These are phyloP conservation scores for Diaporthe citrichinensis DNA, from an alignment of 2,329 filamentous ascomycete genomes.

Conservation along the genomic window DNA sequence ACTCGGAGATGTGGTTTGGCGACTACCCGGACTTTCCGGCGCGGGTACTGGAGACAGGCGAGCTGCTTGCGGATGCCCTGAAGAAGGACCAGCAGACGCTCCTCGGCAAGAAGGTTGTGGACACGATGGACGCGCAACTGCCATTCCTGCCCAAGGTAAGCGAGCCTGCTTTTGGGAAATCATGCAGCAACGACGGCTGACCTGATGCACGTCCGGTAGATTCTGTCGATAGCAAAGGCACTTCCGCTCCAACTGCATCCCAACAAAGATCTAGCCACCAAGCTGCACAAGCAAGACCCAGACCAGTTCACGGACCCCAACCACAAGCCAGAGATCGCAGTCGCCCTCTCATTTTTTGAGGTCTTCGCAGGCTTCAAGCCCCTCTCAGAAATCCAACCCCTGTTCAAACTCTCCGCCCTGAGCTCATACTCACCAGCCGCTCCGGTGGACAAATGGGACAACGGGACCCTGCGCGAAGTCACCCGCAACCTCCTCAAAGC, in stretches of 20 bases:
- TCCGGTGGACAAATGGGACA: constrained; percentile 61
- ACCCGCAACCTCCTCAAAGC: constrained; percentile 69
- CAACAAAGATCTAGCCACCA: constrained; percentile 75
- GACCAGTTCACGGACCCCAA: constrained; percentile 79
- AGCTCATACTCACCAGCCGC: constrained; percentile 64
- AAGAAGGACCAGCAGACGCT: constrained; percentile 72
- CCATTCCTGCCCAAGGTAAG: constrained; percentile 79
- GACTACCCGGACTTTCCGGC: constrained; percentile 81
- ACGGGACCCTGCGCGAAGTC: constrained; percentile 70
- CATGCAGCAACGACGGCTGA: not conserved
- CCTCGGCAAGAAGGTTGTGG: constrained; percentile 72
- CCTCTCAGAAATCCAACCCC: constrained; percentile 67
- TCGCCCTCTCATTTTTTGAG: constrained; percentile 80
- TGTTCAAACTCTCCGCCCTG: constrained; percentile 71
- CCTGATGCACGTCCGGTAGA: constrained; percentile 51
- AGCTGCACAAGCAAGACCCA: constrained; percentile 75
- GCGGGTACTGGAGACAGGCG: constrained; percentile 71
- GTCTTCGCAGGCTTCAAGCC: constrained; percentile 84
- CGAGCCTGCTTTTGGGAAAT: too few species aligned
- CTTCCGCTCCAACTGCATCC: constrained; percentile 83
- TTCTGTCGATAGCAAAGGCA: constrained; percentile 82
- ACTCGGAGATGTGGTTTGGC: constrained; percentile 82
- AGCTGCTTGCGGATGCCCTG: constrained; percentile 75
- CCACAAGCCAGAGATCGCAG: constrained; percentile 85
- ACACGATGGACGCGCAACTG: constrained; percentile 75